phyloP scores from a whole-genome alignment of 331 rosid species.

The Erythrophleum ivorense region DNA sequence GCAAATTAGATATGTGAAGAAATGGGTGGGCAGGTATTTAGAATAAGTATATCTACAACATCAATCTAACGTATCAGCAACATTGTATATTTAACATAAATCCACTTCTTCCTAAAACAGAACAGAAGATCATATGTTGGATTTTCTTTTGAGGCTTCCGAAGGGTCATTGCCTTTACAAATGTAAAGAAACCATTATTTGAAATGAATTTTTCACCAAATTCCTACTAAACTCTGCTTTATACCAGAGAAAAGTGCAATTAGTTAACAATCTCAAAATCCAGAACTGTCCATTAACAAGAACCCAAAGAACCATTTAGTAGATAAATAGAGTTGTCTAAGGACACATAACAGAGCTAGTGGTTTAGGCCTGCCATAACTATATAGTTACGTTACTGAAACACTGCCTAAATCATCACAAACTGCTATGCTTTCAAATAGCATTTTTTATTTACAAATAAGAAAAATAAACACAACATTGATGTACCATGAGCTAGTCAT shows the following conservation, averaged over 20 bases:
- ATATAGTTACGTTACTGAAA: neutral
- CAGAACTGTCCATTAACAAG: neutral
- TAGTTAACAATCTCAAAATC: neutral
- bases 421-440: neutral
- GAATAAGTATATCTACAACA: constrained; percentile 14
- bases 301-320: neutral
- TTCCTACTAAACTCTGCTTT: neutral
- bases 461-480: neutral
- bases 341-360: neutral
- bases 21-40: neutral
- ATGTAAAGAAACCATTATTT: too few relatives aligned
- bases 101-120: constrained; percentile 5
- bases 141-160: neutral
- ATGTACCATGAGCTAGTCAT: neutral
- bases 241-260: neutral
- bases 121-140: neutral
- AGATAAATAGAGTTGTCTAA: neutral
- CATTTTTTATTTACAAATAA: neutral
- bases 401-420: neutral
- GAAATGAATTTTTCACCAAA: neutral
- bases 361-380: neutral
- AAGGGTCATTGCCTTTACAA: neutral
- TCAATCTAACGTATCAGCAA: constrained; percentile 8
- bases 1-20: neutral
- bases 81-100: constrained; percentile 7